phyloP scores from a whole-genome alignment of 2,329 filamentous ascomycete species.

The Mollisiaceae sp. region DNA sequence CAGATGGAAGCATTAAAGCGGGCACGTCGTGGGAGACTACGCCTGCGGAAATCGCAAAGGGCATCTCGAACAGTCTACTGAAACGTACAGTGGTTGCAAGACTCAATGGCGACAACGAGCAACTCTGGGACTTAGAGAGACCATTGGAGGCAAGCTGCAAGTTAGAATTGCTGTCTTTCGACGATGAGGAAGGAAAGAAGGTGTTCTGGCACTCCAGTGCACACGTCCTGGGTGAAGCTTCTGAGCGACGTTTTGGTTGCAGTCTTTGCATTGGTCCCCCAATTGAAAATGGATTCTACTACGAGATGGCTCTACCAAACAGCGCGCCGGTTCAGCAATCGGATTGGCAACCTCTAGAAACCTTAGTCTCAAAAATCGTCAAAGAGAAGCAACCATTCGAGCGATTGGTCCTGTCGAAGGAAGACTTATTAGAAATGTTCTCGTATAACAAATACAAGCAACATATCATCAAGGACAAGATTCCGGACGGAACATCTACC shows the following conservation, averaged over 20 bases:
- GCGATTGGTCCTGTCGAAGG: slow-evolving; percentile 85
- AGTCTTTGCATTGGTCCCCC: slow-evolving; percentile 93
- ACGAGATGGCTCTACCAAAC: slow-evolving; percentile 87
- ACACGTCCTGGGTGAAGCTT: slow-evolving; percentile 93
- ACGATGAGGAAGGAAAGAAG: slow-evolving; percentile 74
- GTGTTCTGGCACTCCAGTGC: slow-evolving; percentile 99
- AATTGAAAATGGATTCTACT: slow-evolving; percentile 92
- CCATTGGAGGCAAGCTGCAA: slow-evolving; percentile 88
- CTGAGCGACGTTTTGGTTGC: slow-evolving; percentile 88
- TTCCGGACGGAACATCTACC: slow-evolving; percentile 85
- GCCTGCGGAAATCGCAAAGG: slow-evolving; percentile 76
- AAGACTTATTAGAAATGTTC: slow-evolving; percentile 94
- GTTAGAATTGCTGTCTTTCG: slow-evolving; percentile 84
- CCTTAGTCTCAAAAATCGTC: slow-evolving; percentile 79
- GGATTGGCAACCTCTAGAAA: slow-evolving; percentile 87
- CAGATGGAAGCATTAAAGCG: slow-evolving; percentile 70
- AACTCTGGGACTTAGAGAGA: slow-evolving; percentile 91
- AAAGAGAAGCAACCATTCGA: slow-evolving; percentile 98
- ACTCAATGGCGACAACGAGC: slow-evolving; percentile 71
- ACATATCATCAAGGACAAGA: slow-evolving; percentile 94
- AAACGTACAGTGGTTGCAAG: slow-evolving; percentile 87
- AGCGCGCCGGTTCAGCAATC: slow-evolving; percentile 71
- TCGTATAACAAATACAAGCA: slow-evolving; percentile 98
- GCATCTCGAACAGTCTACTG: slow-evolving; percentile 82
- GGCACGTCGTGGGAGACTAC: slow-evolving; percentile 93